Evolutionary conservation across 2,329 filamentous ascomycete genomes (phyloP), one percentile per base, ranked within the genome.

Genomic region (Cordyceps fumosorosea): DNA sequence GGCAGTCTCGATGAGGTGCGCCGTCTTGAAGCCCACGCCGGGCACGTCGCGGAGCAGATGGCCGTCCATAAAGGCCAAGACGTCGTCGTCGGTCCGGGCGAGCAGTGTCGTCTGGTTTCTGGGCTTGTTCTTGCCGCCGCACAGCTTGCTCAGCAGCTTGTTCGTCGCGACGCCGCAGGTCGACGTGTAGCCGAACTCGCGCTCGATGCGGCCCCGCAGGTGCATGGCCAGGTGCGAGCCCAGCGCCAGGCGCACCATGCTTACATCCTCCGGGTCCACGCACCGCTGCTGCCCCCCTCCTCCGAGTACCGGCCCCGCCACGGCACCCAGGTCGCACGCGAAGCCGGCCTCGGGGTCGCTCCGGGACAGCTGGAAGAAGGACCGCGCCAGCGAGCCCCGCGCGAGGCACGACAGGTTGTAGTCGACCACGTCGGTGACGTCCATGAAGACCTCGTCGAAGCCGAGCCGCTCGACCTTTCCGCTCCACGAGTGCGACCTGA

Each of bases 161-260:
- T 89, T 93, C 0, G 91, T 96, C 2, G 92, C 89, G 24, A 98
- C 86, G 4, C 93, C 93, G 48, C 90, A 92, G 1, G 93, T 93
- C 32, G 89, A 89, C 0, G 92, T 96, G 74, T 93, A 96, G 1
- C 91, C 91, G 69, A 87, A 88, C 52, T 91, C 81, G 52, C 86
- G 79, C 69, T 96, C 89, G 12, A 98, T 78, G 69, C 84, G 83
- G 62, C 81, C 77, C 14, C 93, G 87, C 29, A 98, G 74, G 70
- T 93, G 81, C 34, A 84, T 79, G 5, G 91, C 91, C 37, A 98
- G 77, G 74, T 97, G 91, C 12, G 91, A 95, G 5, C 86, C 93
- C 10, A 97, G 78, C 14, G 88, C 77, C 40, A 97, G 80, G 47
- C 89, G 86, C 60, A 88, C 74, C 67, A 78, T 81, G 52, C 80